These are phyloP conservation scores for Penicillium sumatraense DNA, from an alignment of 2,329 filamentous ascomycete species.

Conservation along the genomic window DNA sequence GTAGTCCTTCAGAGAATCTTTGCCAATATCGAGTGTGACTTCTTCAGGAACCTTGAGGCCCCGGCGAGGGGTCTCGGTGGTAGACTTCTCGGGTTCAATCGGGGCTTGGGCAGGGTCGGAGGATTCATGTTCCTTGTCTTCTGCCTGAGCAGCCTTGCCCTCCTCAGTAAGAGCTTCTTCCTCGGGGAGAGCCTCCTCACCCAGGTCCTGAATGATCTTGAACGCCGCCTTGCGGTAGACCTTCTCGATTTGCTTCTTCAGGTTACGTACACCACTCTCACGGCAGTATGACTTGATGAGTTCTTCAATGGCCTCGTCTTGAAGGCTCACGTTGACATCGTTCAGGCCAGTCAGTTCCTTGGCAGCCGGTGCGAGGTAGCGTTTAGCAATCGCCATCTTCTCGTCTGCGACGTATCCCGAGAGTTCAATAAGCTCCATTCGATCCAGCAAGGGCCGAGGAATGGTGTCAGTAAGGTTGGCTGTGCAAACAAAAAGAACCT, in stretches of 20 bases:
- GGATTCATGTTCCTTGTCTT: slow-evolving; percentile 62
- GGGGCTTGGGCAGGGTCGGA: slow-evolving; percentile 67
- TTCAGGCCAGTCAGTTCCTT: slow-evolving; percentile 91
- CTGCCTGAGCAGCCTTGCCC: slow-evolving; percentile 76
- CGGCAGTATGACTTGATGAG: slow-evolving; percentile 98
- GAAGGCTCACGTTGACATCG: slow-evolving; percentile 85
- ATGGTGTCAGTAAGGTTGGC: slow-evolving; percentile 99
- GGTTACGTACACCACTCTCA: slow-evolving; percentile 92
- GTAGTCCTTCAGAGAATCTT: slow-evolving; percentile 92
- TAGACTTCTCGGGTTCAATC: slow-evolving; percentile 44
- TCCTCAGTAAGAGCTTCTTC: slow-evolving; percentile 82
- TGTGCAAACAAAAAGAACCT: slow-evolving; percentile 97
- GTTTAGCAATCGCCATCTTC: slow-evolving; percentile 97
- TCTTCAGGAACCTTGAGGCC: slow-evolving; percentile 81
- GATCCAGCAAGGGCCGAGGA: slow-evolving; percentile 86
- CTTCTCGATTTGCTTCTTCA: slow-evolving; percentile 99
- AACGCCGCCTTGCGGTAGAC: slow-evolving; percentile 96
- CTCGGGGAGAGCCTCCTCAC: slow-evolving; percentile 80
- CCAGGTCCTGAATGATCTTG: slow-evolving; percentile 94
- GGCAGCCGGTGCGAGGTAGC: slow-evolving; percentile 90
- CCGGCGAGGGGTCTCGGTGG: slow-evolving; percentile 67
- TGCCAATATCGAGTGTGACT: slow-evolving; percentile 84
- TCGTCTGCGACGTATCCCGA: slow-evolving; percentile 97
- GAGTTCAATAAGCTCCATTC: slow-evolving; percentile 96
- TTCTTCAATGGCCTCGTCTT: slow-evolving; percentile 87